Evolutionary conservation across 78 protist genomes (phyloP).

Genomic region (Polysphondylium violaceum): DNA sequence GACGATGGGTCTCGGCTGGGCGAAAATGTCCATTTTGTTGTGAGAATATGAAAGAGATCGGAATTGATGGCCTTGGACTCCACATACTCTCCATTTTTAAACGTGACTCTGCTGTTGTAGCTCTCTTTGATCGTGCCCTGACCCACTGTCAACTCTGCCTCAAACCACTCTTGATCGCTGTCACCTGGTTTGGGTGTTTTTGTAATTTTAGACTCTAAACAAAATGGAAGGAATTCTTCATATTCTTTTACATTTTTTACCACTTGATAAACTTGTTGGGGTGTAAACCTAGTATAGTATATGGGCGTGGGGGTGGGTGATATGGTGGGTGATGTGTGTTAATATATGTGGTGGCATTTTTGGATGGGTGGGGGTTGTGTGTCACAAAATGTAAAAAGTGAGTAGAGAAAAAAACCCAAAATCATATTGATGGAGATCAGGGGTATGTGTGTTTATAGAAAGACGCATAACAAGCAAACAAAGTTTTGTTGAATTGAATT

Average conservation of each 20-base stretch:
- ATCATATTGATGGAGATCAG: not conserved
- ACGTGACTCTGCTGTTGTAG: constrained; percentile 20
- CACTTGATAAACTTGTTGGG: constrained; percentile 36
- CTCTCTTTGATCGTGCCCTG: constrained; percentile 36
- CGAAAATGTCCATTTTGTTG: constrained; percentile 25
- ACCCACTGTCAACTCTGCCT: constrained; percentile 68
- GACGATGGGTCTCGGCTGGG: constrained; percentile 16
- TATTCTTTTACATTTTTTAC: constrained; percentile 36
- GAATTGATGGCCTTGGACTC: constrained; percentile 38
- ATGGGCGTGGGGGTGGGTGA: not conserved
- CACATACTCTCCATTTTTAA: not conserved
- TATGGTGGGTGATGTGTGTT: not conserved
- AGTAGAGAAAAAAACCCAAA: not conserved
- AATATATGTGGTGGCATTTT: not conserved
- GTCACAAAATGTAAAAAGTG: not conserved
- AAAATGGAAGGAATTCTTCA: constrained; percentile 62
- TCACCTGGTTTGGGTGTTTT: not conserved
- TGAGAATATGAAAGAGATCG: constrained; percentile 6
- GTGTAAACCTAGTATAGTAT: constrained; percentile 10
- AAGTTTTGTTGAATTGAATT: not conserved
- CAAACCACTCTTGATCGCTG: constrained; percentile 3
- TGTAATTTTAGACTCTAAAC: constrained; percentile 23
- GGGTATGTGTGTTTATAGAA: not conserved
- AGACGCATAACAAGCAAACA: too few relatives aligned
- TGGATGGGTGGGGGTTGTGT: not conserved